phyloP scores from a whole-genome alignment of 257 asterid genomes.

The Misopates orontium region DNA sequence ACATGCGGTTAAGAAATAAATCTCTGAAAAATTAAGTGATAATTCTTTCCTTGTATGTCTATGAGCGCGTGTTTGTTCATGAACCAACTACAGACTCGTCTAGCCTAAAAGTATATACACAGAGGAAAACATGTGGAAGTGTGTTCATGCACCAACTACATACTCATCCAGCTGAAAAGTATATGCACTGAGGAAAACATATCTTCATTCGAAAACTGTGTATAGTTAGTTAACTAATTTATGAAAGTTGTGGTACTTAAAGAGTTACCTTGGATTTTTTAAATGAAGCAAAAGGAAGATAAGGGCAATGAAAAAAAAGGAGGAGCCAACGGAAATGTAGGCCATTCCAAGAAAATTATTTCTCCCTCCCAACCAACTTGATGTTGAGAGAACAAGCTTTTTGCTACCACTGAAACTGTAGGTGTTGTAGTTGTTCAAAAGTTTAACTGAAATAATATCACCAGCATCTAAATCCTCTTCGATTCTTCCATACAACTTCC shows the following conservation, averaged over 20 bases:
- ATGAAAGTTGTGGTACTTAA: conserved; percentile 20
- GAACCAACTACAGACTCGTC: no score
- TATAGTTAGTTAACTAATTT: conserved; percentile 13
- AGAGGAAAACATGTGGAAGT: no score
- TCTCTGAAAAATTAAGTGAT: no score
- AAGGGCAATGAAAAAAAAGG: conserved; percentile 46
- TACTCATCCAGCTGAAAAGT: no score
- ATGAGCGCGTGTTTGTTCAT: no score
- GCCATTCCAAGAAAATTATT: conserved; percentile 67
- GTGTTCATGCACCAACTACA: no score
- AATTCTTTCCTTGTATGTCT: no score
- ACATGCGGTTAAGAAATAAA: no score
- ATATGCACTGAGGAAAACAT: conserved; percentile 9
- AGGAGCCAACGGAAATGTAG: conserved; percentile 52
- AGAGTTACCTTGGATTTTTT: conserved; percentile 59
- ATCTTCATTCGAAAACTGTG: conserved; percentile 21
- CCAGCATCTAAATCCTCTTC: conserved; percentile 64
- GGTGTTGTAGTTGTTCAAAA: conserved; percentile 72
- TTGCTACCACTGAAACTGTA: conserved; percentile 76
- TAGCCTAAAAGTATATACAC: no score
- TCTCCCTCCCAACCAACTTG: conserved; percentile 72
- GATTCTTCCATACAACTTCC: conserved; percentile 71
- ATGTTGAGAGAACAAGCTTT: conserved; percentile 67
- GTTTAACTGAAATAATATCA: conserved; percentile 46
- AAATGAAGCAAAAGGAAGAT: conserved; percentile 59